These are phyloP conservation scores for Fusarium sp. DNA, from an alignment of 2,329 filamentous ascomycete species.

Conservation along the genomic window DNA sequence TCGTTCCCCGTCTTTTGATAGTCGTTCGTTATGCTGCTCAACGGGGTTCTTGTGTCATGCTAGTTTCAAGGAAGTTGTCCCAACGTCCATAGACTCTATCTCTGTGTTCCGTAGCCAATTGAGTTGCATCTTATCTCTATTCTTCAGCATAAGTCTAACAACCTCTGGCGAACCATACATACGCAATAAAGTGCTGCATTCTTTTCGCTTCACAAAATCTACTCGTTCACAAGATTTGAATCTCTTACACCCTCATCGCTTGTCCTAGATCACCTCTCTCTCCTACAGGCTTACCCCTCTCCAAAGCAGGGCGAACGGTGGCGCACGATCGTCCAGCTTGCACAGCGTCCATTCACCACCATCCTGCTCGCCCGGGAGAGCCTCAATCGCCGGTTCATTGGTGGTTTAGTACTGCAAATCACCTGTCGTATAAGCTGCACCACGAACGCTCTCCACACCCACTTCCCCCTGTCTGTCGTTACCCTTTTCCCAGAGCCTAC, in stretches of 20 bases:
- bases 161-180: slow-evolving; percentile 23
- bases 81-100: slow-evolving; percentile 8
- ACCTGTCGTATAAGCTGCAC: slow-evolving; percentile 31
- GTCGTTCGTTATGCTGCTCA: neutral
- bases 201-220: slow-evolving; percentile 40
- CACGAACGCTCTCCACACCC: slow-evolving; percentile 25
- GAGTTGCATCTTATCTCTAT: neutral
- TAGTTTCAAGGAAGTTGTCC: slow-evolving; percentile 29
- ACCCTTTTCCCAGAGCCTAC: slow-evolving; percentile 19
- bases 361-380: slow-evolving; percentile 30
- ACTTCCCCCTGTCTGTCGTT: slow-evolving; percentile 29
- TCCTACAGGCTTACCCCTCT: slow-evolving; percentile 25
- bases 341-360: slow-evolving; percentile 26
- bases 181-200: slow-evolving; percentile 13
- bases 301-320: slow-evolving; percentile 44
- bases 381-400: slow-evolving; percentile 33
- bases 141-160: neutral
- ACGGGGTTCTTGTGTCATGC: slow-evolving; percentile 13
- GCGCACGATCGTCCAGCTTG: slow-evolving; percentile 41
- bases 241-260: slow-evolving; percentile 36
- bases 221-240: slow-evolving; percentile 38
- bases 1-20: slow-evolving; percentile 18
- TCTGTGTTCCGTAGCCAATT: slow-evolving; percentile 29
- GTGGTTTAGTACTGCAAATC: slow-evolving; percentile 18
- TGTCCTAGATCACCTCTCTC: slow-evolving; percentile 22